Evolutionary conservation across 2,329 filamentous ascomycete genomes (phyloP), one percentile per base, ranked within the genome.

Genomic region (Achaetomium macrosporum): DNA sequence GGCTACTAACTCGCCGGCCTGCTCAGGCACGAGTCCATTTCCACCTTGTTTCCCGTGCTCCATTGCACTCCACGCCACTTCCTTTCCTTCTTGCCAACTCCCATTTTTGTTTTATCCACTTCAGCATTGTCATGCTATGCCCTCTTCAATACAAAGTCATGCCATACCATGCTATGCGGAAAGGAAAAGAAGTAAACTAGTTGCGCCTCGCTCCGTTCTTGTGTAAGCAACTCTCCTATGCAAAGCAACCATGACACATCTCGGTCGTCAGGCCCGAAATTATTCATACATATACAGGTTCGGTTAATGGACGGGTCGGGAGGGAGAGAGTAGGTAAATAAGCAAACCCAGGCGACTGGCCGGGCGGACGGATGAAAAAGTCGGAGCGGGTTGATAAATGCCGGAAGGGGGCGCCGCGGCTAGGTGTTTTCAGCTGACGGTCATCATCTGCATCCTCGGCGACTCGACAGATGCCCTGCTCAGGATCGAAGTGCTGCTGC

Each of bases 391-490:
- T 35, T 15, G 15, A 35, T 35, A 35, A 12, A 11, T 12, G 33
- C 10, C 33, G 33, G 11, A 7, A 25, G 25, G 25, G 7, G 25
- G 7, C 4, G 7, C 25, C 25, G 33, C 33, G 10, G 33, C 33
- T 12, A 12, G 10, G 33, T 15, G 15, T 35, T 30, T 31, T 40
- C 40, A 83, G 62, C 71, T 77, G 56, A 84, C 81, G 40, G 79
- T 83, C 82, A 85, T 84, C 73, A 84, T 76, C 64, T 83, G 80
- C 72, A 84, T 75, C 52, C 80, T 75, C 59, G 80, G 79, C 35
- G 75, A 73, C 41, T 80, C 75, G 17, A 79, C 70, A 13, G 81
- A 77, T 15, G 71, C 68, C 49, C 68, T 68, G 54, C 74, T 75
- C 48, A 78, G 67, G 2, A 77, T 69, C 2, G 80, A 76, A 57